Percentiles rank a stretch among this genome's conserved stretches.
phyloP scores from a whole-genome alignment of 2,329 filamentous ascomycete species.

The Penicillium sp. region DNA sequence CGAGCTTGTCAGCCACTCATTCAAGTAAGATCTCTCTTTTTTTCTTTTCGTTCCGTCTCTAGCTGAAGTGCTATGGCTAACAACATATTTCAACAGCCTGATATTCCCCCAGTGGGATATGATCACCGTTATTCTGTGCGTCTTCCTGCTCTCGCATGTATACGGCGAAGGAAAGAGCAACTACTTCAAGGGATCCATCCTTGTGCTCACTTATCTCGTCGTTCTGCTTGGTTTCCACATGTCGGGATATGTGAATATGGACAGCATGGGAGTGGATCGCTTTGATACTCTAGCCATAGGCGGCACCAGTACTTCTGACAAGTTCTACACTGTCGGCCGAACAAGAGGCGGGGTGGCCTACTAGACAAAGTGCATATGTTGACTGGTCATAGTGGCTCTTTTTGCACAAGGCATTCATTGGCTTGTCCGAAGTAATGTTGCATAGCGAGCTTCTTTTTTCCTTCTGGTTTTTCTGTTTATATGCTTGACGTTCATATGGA shows the following conservation, averaged over 20 bases:
- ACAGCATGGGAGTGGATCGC: constrained; percentile 47
- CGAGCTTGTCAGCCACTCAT: constrained; percentile 52
- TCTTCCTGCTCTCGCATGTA: constrained; percentile 95
- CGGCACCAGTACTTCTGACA: constrained; percentile 24
- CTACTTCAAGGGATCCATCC: constrained; percentile 97
- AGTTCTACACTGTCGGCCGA: constrained; percentile 44
- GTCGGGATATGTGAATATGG: constrained; percentile 60
- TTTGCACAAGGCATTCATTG: not conserved
- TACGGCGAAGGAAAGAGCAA: constrained; percentile 99
- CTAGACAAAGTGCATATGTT: constrained; percentile 9
- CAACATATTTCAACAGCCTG: constrained; percentile 51
- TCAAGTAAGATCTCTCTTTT: constrained; percentile 44
- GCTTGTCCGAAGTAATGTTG: not conserved
- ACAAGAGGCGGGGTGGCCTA: constrained; percentile 37
- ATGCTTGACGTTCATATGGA: not conserved
- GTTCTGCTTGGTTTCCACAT: constrained; percentile 91
- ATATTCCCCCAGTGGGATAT: constrained; percentile 99
- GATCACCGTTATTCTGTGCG: constrained; percentile 92
- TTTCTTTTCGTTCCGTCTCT: not conserved
- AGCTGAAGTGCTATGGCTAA: constrained; percentile 14
- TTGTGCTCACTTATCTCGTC: constrained; percentile 89
- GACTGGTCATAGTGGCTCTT: not conserved
- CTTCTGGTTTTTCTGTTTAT: not conserved
- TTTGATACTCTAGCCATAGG: constrained; percentile 47
- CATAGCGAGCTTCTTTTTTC: constrained; percentile 3